Percentiles rank a stretch among this genome's conserved stretches.
These are phyloP conservation scores for Clonostachys byssicola DNA, from an alignment of 2,329 filamentous ascomycete genomes.

Conservation along the genomic window DNA sequence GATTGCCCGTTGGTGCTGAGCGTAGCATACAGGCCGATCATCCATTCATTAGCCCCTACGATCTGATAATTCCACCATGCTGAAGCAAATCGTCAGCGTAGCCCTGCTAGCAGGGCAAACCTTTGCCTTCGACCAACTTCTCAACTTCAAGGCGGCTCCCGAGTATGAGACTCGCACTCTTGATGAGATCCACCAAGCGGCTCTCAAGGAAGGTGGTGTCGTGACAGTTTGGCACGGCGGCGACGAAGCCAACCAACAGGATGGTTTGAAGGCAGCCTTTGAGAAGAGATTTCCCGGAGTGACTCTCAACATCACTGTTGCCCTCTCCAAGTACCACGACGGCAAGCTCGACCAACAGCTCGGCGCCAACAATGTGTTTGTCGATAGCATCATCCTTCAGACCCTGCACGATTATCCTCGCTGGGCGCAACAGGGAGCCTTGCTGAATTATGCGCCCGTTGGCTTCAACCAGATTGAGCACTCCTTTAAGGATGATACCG, in stretches of 20 bases:
- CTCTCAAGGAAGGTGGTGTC: constrained; percentile 56
- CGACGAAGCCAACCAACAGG: constrained; percentile 34
- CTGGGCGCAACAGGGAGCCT: constrained; percentile 40
- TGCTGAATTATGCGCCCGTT: constrained; percentile 43
- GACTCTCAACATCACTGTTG: constrained; percentile 47
- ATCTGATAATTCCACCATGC: no score
- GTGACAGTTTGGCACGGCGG: constrained; percentile 44
- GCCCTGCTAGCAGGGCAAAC: no score
- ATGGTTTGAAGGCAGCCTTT: constrained; percentile 34
- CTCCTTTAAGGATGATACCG: constrained; percentile 35
- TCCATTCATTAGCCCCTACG: no score
- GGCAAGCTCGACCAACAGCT: constrained; percentile 38
- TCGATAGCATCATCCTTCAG: constrained; percentile 44
- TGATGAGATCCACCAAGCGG: constrained; percentile 76
- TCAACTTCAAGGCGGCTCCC: constrained; percentile 13
- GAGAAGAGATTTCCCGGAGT: constrained; percentile 42
- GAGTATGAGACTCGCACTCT: constrained; percentile 37
- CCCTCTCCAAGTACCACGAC: constrained; percentile 52
- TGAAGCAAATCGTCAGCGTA: no score
- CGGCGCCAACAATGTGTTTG: constrained; percentile 24
- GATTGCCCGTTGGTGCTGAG: no score
- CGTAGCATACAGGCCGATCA: no score
- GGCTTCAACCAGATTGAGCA: constrained; percentile 36
- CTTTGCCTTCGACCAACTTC: constrained; percentile 8
- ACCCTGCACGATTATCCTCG: constrained; percentile 46